A percentile compares a stretch with the other conserved stretches of the same genome.
phyloP scores from a whole-genome alignment of 2,329 filamentous ascomycete genomes.

The Botryotinia calthae region DNA sequence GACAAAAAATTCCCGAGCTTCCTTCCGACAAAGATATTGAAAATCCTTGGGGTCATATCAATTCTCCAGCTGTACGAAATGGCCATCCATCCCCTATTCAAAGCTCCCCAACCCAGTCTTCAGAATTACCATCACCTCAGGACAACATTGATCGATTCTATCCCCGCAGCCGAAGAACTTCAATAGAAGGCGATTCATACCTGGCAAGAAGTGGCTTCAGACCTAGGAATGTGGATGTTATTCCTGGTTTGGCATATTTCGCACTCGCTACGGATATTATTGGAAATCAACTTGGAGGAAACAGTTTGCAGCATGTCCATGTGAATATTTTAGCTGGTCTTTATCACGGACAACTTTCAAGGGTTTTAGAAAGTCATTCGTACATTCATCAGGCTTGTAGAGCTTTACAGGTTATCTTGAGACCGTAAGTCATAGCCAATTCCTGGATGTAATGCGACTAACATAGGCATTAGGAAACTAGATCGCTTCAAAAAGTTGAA shows the following conservation, averaged over 20 bases:
- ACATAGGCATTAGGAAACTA: conserved; percentile 35
- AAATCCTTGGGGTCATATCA: conserved; percentile 23
- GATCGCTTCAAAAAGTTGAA: conserved; percentile 43
- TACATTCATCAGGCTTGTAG: conserved; percentile 57
- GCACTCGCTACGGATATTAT: conserved; percentile 83
- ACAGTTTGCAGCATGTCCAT: conserved; percentile 80
- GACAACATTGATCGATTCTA: conserved; percentile 44
- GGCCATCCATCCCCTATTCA: conserved; percentile 54
- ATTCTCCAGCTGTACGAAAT: conserved; percentile 44
- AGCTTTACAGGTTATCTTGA: conserved; percentile 68
- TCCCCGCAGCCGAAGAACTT: conserved; percentile 47
- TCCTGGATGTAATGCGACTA: conserved; percentile 13
- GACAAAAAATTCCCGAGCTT: conserved; percentile 55
- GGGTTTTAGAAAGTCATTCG: conserved; percentile 79
- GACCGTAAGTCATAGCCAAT: conserved; percentile 48
- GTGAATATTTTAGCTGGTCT: conserved; percentile 80
- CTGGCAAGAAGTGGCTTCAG: conserved; percentile 27
- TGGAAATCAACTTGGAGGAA: conserved; percentile 76
- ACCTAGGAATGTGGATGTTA: conserved; percentile 71
- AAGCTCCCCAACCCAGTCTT: conserved; percentile 49
- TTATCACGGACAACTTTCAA: conserved; percentile 83
- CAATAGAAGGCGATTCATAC: conserved; percentile 43
- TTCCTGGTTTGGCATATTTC: conserved; percentile 89
- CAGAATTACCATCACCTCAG: conserved; percentile 52
- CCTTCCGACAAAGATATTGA: conserved; percentile 43